Evolutionary conservation across 495 filamentous ascomycete genomes (phyloP), one percentile per base, ranked within the genome.

Genomic region (Cudoniella acicularis): DNA sequence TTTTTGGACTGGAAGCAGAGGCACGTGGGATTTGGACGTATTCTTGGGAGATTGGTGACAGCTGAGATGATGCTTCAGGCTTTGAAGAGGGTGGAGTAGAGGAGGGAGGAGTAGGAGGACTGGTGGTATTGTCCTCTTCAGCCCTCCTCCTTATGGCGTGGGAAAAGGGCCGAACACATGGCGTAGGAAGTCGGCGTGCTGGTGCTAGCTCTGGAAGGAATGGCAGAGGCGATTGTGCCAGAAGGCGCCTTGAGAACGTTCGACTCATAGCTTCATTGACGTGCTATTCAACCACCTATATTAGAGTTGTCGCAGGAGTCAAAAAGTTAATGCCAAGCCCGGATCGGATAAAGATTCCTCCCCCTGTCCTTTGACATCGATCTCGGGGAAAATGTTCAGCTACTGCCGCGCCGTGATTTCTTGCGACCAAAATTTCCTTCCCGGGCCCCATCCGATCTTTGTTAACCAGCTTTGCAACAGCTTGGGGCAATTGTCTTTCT

Each of bases 91-190:
- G n/a, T n/a, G n/a, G n/a, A n/a, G n/a, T n/a, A n/a, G n/a, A n/a
- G n/a, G n/a, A n/a, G n/a, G 54, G 47, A 0, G 58, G 18, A 43
- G 57, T 60, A 27, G 56, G 48, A 45, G 43, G 58, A 42, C n/a
- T 57, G 52, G 54, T 43, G 13, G 56, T 50, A 50, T 66, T 56
- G 10, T 56, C 64, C 50, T 53, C 58, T 26, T 56, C 58, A 26
- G 62, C 59, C 55, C 46, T 59, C 43, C 54, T 61, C 16, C 57
- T 45, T 1, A 60, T 23, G 20, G 71, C 73, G 45, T 70, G 72
- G 6, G 77, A 80, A 61, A 80, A 79, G 41, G 70, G 54, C 13
- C 78, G 72, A 50, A 70, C 53, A 61, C 66, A 71, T 72, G 67
- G 73, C 54, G 62, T 62, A 10, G 54, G 58, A 48, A 60, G 60